Conservation (phyloP, 495 filamentous ascomycete genomes). For the Penicillium parvum region DNA sequence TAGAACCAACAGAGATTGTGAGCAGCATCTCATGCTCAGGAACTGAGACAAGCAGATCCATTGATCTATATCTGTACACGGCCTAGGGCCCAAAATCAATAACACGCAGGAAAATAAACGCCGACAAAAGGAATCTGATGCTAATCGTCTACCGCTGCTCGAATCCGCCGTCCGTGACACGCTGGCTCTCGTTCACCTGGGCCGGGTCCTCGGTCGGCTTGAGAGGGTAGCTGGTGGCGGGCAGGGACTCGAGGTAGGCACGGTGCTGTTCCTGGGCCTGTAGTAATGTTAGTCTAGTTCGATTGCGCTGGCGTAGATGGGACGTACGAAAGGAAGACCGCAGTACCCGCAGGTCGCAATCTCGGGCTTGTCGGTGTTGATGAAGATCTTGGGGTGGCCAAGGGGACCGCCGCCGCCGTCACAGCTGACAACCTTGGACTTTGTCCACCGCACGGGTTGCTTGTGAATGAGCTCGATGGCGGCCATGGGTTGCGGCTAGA, state of each 20-base stretch:
- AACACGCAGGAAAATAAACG: conserved; percentile 36
- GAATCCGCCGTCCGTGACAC: conserved; percentile 48
- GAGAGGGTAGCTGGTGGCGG: conserved; percentile 74
- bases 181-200: conserved; percentile 52
- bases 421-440: conserved; percentile 74
- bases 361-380: conserved; percentile 96
- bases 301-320: too few species aligned
- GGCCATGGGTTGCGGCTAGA: conserved; percentile 76
- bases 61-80: conserved; percentile 35
- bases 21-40: too few species aligned
- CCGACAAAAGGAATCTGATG: conserved; percentile 36
- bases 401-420: conserved; percentile 91
- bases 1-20: too few species aligned
- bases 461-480: conserved; percentile 95
- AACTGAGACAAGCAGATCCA: conserved; percentile 26
- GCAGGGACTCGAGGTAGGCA: conserved; percentile 72
- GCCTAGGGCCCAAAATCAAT: conserved; percentile 28
- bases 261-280: conserved; percentile 86
- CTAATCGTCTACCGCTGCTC: conserved; percentile 47
- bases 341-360: conserved; percentile 89
- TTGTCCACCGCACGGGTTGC: conserved; percentile 88
- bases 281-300: background rate
- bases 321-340: conserved; percentile 89
- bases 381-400: conserved; percentile 90
- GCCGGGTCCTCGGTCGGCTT: conserved; percentile 45